Conservation (phyloP, 768 basidiomycete species). For the Infundibulicybe gibba region DNA sequence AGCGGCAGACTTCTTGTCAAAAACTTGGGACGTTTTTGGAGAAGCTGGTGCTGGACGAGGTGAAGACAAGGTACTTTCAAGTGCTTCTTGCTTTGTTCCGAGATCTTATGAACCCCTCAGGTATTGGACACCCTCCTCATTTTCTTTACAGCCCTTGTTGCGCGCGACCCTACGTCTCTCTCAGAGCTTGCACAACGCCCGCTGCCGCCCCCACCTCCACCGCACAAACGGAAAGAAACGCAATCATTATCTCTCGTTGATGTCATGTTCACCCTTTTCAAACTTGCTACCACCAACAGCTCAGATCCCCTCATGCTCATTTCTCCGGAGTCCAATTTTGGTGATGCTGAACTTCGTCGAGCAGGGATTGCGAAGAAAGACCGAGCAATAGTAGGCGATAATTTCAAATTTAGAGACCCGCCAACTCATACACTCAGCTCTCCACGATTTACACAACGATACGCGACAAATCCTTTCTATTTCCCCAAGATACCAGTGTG, state of each 20-base stretch:
- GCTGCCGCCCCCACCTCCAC: conserved; percentile 7
- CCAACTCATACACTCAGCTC: conserved; percentile 20
- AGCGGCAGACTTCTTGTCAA: conserved; percentile 66
- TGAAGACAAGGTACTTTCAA: conserved; percentile 45
- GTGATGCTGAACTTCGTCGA: conserved; percentile 43
- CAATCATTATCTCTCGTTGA: conserved; percentile 23
- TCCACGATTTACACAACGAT: conserved; percentile 31
- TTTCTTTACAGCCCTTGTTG: conserved; percentile 59
- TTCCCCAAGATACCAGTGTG: conserved; percentile 28
- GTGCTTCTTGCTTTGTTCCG: neutral
- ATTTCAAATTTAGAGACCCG: conserved; percentile 1
- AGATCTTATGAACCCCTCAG: conserved; percentile 24
- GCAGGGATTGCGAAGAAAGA: conserved; percentile 59
- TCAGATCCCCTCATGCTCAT: conserved; percentile 51
- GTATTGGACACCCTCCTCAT: conserved; percentile 61
- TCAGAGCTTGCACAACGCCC: conserved; percentile 45
- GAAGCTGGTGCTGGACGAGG: conserved; percentile 55
- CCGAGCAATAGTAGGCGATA: conserved; percentile 41
- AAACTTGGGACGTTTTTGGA: conserved; percentile 65
- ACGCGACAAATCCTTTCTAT: conserved; percentile 29
- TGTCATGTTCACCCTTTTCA: conserved; percentile 42
- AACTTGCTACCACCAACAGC: conserved; percentile 16
- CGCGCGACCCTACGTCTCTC: conserved; percentile 55
- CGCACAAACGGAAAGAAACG: conserved; percentile 7
- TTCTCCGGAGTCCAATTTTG: conserved; percentile 14